These are phyloP conservation scores for Daldinia bambusicola DNA, from an alignment of 495 filamentous ascomycete genomes.

Conservation along the genomic window DNA sequence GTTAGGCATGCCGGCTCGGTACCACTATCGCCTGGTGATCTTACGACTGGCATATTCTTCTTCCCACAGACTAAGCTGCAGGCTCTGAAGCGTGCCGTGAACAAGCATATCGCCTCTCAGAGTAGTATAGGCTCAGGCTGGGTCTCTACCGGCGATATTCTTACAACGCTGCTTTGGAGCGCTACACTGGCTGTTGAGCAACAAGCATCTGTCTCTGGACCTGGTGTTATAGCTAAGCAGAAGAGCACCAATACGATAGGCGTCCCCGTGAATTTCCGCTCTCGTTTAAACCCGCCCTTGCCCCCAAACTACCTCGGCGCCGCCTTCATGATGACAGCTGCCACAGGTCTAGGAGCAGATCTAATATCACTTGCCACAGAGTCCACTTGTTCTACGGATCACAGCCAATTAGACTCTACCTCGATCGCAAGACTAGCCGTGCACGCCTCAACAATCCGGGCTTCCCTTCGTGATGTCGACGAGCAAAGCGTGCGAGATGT, in stretches of 20 bases:
- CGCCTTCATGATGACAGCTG: slow-evolving; percentile 45
- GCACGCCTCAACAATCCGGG: slow-evolving; percentile 33
- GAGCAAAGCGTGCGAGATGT: slow-evolving; percentile 31
- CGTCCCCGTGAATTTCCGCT: slow-evolving; percentile 48
- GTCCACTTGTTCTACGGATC: background rate
- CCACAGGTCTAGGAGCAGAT: slow-evolving; percentile 20
- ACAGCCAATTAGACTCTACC: background rate
- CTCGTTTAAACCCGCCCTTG: slow-evolving; percentile 28
- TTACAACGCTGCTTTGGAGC: slow-evolving; percentile 45
- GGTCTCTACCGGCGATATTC: slow-evolving; percentile 45
- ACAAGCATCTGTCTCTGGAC: background rate
- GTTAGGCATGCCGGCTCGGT: background rate
- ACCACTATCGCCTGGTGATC: slow-evolving; percentile 9
- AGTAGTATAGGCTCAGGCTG: slow-evolving; percentile 25
- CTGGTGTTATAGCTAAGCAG: background rate
- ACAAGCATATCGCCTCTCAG: slow-evolving; percentile 28
- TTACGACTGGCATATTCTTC: slow-evolving; percentile 34
- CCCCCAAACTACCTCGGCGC: slow-evolving; percentile 43
- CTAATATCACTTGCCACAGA: slow-evolving; percentile 26
- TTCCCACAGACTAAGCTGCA: slow-evolving; percentile 35
- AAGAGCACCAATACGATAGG: slow-evolving; percentile 33
- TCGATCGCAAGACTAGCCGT: slow-evolving; percentile 21
- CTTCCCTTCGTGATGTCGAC: slow-evolving; percentile 28
- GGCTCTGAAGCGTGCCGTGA: slow-evolving; percentile 33
- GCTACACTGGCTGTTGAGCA: slow-evolving; percentile 35